phyloP scores from a whole-genome alignment of 2,329 filamentous ascomycete genomes.

The Pseudocercospora pini-densiflorae region DNA sequence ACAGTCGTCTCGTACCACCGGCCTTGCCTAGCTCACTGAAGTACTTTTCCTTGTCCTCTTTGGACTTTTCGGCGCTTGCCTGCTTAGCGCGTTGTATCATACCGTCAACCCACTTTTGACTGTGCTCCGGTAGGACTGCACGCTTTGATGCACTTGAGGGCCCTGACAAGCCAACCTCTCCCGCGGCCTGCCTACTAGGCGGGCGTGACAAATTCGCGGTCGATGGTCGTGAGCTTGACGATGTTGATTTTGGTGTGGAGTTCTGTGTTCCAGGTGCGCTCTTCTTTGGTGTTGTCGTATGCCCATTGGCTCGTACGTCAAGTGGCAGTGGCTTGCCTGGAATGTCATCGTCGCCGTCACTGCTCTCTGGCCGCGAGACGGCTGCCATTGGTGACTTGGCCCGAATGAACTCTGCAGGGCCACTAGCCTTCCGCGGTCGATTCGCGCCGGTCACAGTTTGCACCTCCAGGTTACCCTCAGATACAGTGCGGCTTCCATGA shows the following conservation, averaged over 20 bases:
- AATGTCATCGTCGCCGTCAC: constrained; percentile 22
- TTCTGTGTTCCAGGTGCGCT: constrained; percentile 5
- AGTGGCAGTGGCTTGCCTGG: constrained; percentile 12
- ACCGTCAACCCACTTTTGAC: constrained; percentile 78
- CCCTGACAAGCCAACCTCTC: constrained; percentile 27
- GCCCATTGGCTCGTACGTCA: constrained; percentile 12
- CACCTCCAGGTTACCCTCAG: constrained; percentile 60
- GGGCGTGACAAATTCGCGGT: constrained; percentile 32
- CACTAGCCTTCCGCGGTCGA: constrained; percentile 34
- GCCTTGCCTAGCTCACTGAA: constrained; percentile 75
- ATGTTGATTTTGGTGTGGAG: constrained; percentile 27
- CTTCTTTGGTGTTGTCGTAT: constrained; percentile 9
- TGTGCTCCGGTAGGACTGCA: constrained; percentile 62
- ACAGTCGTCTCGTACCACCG: constrained; percentile 73
- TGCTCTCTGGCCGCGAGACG: constrained; percentile 24
- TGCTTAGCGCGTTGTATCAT: constrained; percentile 79
- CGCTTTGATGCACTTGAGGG: constrained; percentile 26
- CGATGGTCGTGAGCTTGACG: constrained; percentile 31
- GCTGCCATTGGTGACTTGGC: constrained; percentile 20
- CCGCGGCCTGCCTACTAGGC: constrained; percentile 28
- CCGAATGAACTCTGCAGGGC: constrained; percentile 28
- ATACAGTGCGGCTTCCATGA: constrained; percentile 74
- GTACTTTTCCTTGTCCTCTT: constrained; percentile 41
- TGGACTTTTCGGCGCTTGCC: constrained; percentile 58
- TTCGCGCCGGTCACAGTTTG: constrained; percentile 47